Evolutionary conservation across 2,329 filamentous ascomycete genomes (phyloP), one percentile per base, ranked within the genome.

Genomic region (Verticillium albo-atrum): DNA sequence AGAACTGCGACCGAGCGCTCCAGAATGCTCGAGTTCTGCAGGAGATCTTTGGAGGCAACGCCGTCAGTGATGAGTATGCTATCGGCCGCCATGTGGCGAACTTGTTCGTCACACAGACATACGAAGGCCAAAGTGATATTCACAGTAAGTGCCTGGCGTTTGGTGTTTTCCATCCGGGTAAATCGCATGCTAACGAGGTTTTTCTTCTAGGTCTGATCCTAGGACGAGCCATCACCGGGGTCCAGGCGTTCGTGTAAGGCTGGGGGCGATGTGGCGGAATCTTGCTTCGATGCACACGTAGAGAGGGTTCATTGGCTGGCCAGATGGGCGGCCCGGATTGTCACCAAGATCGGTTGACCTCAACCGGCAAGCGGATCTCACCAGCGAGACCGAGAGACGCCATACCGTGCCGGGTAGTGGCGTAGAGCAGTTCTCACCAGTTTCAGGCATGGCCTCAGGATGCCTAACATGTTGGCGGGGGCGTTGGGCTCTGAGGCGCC

Each of bases 71-170:
- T 68, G 95, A 99, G 77, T 99, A 98, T 71, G 87, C 88, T 63
- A 97, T 99, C 70, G 95, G 92, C 17, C 86, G 95, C 64, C 95
- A 98, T 78, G 95, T 97, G 61, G 89, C 94, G 59, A 99, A 99
- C 74, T 75, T 99, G 64, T 99, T 96, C 74, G 95, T 99, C 57
- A 96, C 94, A 58, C 94, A 98, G 78, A 98, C 94, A 2, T 99
- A 99, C 68, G 95, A 99, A 77, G 95, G 95, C 25, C 95, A 98
- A 77, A 97, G 93, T 71, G 95, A 98, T 76, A 98, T 98, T 72
- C 95, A 98, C 75, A 86, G 92, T 94, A 78, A 83, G 90, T 85
- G 58, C 32, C 4, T n/a, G n/a, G 3, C n/a, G 20, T n/a, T n/a
- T n/a, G 7, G 20, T 60, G 51, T 55, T 61, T 12, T 34, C 23